phyloP scores from a whole-genome alignment of 1,284 basidiomycete genomes.

The Ceratobasidium sp. region DNA sequence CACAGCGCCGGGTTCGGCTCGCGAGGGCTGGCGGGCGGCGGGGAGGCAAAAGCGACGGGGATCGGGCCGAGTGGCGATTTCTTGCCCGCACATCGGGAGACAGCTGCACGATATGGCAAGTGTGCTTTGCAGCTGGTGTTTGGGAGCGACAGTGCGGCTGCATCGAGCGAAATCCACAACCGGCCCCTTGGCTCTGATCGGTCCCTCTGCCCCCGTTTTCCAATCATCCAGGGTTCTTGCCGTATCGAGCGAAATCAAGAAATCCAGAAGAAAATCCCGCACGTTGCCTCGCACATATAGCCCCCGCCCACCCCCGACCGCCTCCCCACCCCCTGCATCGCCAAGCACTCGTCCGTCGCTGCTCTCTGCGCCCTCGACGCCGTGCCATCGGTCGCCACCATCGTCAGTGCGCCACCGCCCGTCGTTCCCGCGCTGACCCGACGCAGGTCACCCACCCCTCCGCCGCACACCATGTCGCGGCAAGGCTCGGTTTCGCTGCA shows the following conservation, averaged over 20 bases:
- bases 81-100: not conserved
- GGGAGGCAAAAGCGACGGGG: conserved; percentile 4
- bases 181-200: conserved; percentile 14
- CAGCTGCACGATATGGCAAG: conserved; percentile 16
- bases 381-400: not conserved
- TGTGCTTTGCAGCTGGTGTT: conserved; percentile 1
- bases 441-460: conserved; percentile 8
- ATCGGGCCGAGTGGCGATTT: conserved; percentile 32
- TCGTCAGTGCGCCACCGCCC: not conserved
- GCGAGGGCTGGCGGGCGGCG: not conserved
- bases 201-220: conserved; percentile 10
- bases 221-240: not conserved
- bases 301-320: conserved; percentile 17
- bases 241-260: too few species aligned
- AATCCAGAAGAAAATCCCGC: not conserved
- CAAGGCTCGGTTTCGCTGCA: conserved; percentile 30
- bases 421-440: conserved; percentile 1
- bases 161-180: conserved; percentile 27
- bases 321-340: conserved; percentile 4
- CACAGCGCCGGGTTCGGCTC: conserved; percentile 1
- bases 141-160: conserved; percentile 2
- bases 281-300: conserved; percentile 23
- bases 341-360: not conserved
- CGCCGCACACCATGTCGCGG: conserved; percentile 3
- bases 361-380: not conserved